A percentile compares a stretch with the other conserved stretches of the same genome.
Evolutionary conservation across 768 basidiomycete genomes (phyloP).

Genomic region (Mycena maculata): DNA sequence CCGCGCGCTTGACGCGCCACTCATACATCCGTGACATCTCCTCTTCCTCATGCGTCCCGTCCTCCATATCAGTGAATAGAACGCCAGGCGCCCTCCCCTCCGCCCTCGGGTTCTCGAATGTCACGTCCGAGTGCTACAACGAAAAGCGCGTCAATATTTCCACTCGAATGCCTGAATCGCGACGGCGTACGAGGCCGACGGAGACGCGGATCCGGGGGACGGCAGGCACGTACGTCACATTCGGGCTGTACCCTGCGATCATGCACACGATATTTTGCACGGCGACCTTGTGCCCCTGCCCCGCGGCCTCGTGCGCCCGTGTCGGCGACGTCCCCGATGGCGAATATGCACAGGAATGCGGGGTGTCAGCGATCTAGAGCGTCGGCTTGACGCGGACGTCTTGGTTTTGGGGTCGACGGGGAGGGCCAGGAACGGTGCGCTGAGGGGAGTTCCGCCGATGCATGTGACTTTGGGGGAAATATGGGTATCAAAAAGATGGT

Average conservation of each 20-base stretch:
- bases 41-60: slow-evolving; percentile 7
- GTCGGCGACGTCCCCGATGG: slow-evolving; percentile 22
- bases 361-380: slow-evolving; percentile 29
- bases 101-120: slow-evolving; percentile 2
- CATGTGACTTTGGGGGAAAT: slow-evolving; percentile 22
- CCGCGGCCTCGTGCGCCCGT: slow-evolving; percentile 19
- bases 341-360: slow-evolving; percentile 32
- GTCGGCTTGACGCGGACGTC: slow-evolving; percentile 32
- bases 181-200: slow-evolving; percentile 2
- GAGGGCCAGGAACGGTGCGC: slow-evolving; percentile 24
- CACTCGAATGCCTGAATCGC: neutral
- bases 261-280: slow-evolving; percentile 21
- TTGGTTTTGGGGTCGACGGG: slow-evolving; percentile 28
- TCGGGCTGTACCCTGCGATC: slow-evolving; percentile 1
- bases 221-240: neutral
- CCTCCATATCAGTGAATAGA: slow-evolving; percentile 4
- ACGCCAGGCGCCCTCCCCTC: neutral
- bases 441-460: slow-evolving; percentile 29
- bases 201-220: slow-evolving; percentile 4
- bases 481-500: neutral
- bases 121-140: slow-evolving; percentile 19
- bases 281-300: slow-evolving; percentile 3
- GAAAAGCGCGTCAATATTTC: neutral
- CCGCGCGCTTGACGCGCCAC: slow-evolving; percentile 4
- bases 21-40: slow-evolving; percentile 4